phyloP scores from a whole-genome alignment of 441 rosid genomes.

The Erodium texanum region DNA sequence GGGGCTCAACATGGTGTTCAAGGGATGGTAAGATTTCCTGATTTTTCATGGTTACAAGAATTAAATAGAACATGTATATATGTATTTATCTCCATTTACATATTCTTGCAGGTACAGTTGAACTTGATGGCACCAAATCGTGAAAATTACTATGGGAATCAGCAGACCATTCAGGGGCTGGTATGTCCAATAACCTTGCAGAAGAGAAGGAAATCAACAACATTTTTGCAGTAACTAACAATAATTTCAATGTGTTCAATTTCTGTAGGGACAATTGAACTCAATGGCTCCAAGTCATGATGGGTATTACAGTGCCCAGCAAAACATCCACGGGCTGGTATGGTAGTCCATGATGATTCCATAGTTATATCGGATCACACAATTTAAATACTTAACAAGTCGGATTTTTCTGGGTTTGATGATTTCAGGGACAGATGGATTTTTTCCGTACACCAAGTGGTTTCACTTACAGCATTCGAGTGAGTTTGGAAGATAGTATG shows the following conservation, averaged over 20 bases:
- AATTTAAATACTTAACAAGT: constrained; percentile 8
- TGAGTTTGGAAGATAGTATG: constrained; percentile 24
- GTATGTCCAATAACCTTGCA: constrained; percentile 30
- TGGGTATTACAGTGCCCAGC: constrained; percentile 55
- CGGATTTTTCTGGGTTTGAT: not conserved
- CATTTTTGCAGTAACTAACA: not conserved
- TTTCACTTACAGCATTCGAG: constrained; percentile 60
- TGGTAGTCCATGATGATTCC: constrained; percentile 8
- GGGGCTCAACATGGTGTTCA: constrained; percentile 55
- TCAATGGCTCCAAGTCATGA: constrained; percentile 73
- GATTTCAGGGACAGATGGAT: constrained; percentile 57
- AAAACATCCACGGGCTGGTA: constrained; percentile 77
- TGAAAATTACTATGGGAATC: constrained; percentile 60
- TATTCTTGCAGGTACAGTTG: constrained; percentile 58
- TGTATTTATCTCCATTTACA: constrained; percentile 6
- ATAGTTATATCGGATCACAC: not conserved
- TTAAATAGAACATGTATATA: constrained; percentile 2
- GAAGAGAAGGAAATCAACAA: not conserved
- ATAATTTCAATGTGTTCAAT: constrained; percentile 4
- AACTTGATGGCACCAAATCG: constrained; percentile 81
- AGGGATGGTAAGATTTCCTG: constrained; percentile 48
- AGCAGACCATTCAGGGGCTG: constrained; percentile 75
- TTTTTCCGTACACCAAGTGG: constrained; percentile 53
- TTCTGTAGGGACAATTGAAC: constrained; percentile 58
- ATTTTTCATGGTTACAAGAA: constrained; percentile 15